These are phyloP conservation scores for Tulasnella sp. DNA, from an alignment of 768 basidiomycete species.

Conservation along the genomic window DNA sequence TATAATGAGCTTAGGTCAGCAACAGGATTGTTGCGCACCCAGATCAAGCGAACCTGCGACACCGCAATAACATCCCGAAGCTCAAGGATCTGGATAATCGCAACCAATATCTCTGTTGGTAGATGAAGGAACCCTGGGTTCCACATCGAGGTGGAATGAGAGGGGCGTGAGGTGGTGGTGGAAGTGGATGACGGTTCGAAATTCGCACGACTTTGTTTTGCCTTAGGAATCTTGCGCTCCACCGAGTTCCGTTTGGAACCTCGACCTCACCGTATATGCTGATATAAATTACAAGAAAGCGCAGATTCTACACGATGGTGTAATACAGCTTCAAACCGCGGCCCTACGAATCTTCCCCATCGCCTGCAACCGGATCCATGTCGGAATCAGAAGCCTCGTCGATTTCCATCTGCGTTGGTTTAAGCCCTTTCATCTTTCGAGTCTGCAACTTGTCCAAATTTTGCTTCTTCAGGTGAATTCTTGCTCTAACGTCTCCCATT, in stretches of 20 bases:
- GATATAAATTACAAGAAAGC: neutral
- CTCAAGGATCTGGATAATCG: neutral
- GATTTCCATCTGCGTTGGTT: conserved; percentile 34
- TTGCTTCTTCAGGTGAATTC: conserved; percentile 85
- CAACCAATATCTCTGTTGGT: neutral
- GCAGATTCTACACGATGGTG: neutral
- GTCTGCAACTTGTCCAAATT: conserved; percentile 82
- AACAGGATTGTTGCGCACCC: neutral
- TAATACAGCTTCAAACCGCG: neutral
- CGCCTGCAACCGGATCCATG: conserved; percentile 26
- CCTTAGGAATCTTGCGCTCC: neutral
- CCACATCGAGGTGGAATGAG: neutral
- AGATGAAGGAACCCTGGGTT: neutral
- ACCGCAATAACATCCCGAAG: neutral
- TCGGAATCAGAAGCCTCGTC: conserved; percentile 31
- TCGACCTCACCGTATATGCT: neutral
- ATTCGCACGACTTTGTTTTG: neutral
- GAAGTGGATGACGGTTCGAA: neutral
- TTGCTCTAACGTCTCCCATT: conserved; percentile 93
- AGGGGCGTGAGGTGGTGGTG: neutral
- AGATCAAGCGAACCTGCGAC: neutral
- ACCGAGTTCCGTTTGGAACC: neutral
- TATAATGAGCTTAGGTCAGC: neutral
- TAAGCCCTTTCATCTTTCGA: conserved; percentile 95
- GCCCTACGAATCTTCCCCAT: conserved; percentile 20